Base-by-base conservation (phyloP, 192 early-diverging fungal genomes). In the Backusella morwellensis region DNA sequence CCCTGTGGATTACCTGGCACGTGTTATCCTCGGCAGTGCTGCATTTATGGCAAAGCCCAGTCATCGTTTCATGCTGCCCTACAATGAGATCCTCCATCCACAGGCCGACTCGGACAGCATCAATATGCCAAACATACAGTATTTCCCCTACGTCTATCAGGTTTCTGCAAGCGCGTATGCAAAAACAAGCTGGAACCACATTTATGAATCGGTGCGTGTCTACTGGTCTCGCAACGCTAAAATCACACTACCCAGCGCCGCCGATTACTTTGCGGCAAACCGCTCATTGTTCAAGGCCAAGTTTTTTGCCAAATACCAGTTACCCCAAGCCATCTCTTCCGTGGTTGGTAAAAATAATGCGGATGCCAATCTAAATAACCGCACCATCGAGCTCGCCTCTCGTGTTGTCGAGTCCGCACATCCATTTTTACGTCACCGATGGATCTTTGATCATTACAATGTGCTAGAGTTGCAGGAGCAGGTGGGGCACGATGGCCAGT, bases 201-300 rank as follows among this genome's bases (percentile, higher is more conserved):
- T 72, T 12, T 84, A 84, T 68, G 56, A 75, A 47, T 47, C 66
- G 2, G 72, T 75, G 42, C 75, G 76, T 35, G 32, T 71, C 3
- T 84, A 84, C 35, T 84, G 82, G 82, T 75, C 69, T 21, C 72
- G 82, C 12, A 84, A 68, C 17, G 66, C 82, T 34, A 80, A 73
- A 17, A 40, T 73, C 29, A 56, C n/a, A n/a, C 32, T 84, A 7
- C 82, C 82, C 12, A 52, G 47, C 1, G 73, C 75, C 4, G 29
- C 76, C 40, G 78, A 84, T 21, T 77, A 80, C 36, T 84, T 84
- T 78, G 66, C 75, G 0, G 35, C 59, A 34, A 80, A 71, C n/a
- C 70, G 77, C 40, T 41, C 78, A 1, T 56, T 84, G 21, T 80
- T 80, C 29, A 75, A 75, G 29, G 75, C 78, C 2, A 71, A 76